Base-by-base conservation (phyloP, 805 yeast genomes). In the Pichia nanzhaoensis region DNA sequence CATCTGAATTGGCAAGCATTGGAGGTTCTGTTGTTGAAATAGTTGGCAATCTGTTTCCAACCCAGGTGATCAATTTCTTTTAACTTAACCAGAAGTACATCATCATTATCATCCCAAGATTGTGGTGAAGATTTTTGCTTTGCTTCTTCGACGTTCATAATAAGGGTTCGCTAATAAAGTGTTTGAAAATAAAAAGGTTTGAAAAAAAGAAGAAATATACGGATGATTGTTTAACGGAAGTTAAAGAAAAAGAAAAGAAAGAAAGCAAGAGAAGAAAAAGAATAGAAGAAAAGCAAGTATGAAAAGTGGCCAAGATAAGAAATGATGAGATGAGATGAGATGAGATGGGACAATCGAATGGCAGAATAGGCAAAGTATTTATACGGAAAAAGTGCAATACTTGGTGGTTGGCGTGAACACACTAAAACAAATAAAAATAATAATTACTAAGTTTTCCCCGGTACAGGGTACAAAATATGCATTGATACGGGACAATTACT, bases 1-100 rank as follows among this genome's bases (percentile, higher is more conserved):
- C 95, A 87, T 55, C 95, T 75, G 59, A 85, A 85, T 64, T 85
- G 95, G 56, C 95, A 85, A 2, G 95, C 95, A 59, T 85, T 87
- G 21, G 95, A 93, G 2, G 95, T 87, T 58, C 95, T 69, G 58
- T 83, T 81, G 31, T 74, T 68, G 60, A 87, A 87, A 58, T 84
- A 84, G 27, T 80, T 72, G 1, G 95, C 80, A 37, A 87, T 86
- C 51, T 87, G 95, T 63, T 87, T 82, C 96, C 96, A 87, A 1
- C 96, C 96, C 51, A 87, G 70, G 60, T 84, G 84, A 58, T 82
- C 85, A 46, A 78, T 77, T 60, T 87, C 95, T 62, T 87, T 87
- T 55, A 87, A 70, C 51, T 81, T 87, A 37, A 91, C 73, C 40
- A 85, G 64, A 17, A 85, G 58, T 42, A 77, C 62, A 56, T 85